These are phyloP conservation scores for Chlamydomonas sp. DNA, from an alignment of 139 green algal species.

Conservation along the genomic window DNA sequence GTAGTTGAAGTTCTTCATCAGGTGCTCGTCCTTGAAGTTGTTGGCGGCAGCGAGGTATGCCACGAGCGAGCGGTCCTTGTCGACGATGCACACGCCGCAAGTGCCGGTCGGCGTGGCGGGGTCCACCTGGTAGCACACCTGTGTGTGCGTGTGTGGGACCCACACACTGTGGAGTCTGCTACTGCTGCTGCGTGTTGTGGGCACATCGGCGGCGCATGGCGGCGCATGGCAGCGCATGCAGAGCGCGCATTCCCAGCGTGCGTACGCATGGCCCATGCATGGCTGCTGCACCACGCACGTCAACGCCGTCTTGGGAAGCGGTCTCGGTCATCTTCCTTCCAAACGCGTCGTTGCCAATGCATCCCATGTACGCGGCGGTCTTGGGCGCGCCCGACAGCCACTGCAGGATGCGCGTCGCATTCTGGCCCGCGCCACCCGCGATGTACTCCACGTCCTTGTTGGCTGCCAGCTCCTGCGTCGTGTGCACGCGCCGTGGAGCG, in stretches of 20 bases:
- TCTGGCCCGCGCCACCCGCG: constrained; percentile 94
- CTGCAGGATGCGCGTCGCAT: constrained; percentile 92
- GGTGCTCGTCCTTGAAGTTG: constrained; percentile 93
- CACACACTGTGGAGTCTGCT: too few species aligned
- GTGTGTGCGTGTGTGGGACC: too few species aligned
- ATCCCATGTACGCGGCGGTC: constrained; percentile 92
- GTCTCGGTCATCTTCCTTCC: constrained; percentile 69
- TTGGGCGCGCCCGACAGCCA: constrained; percentile 89
- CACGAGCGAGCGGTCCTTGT: constrained; percentile 85
- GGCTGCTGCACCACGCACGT: too few species aligned
- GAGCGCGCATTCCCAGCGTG: not conserved
- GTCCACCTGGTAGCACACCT: constrained; percentile 84
- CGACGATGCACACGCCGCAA: constrained; percentile 84
- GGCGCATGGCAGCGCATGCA: not conserved
- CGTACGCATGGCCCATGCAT: too few species aligned
- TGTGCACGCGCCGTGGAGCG: too few species aligned
- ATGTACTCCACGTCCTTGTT: constrained; percentile 89
- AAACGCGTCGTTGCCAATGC: constrained; percentile 91
- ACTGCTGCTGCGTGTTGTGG: too few species aligned
- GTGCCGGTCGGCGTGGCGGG: constrained; percentile 80
- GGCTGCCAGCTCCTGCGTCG: constrained; percentile 73
- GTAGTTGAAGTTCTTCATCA: constrained; percentile 68
- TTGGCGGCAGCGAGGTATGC: constrained; percentile 96
- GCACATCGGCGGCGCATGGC: too few species aligned
- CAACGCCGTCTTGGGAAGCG: constrained; percentile 65